phyloP scores from a whole-genome alignment of 352 stramenopile species.

The Pythium aphanidermatum region DNA sequence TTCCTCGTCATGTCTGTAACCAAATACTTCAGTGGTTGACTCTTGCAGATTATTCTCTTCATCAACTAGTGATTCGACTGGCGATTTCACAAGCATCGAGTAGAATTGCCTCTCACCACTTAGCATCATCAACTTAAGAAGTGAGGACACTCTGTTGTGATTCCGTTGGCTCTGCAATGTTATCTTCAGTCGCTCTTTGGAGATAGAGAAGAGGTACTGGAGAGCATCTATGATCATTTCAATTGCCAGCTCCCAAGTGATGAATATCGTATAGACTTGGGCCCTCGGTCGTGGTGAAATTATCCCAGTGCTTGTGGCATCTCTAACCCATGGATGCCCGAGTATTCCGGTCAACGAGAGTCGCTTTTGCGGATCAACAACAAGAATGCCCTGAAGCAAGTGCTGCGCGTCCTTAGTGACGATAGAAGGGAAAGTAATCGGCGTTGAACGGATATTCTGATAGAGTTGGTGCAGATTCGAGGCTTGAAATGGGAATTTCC shows the following conservation, averaged over 20 bases:
- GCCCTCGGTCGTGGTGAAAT: neutral
- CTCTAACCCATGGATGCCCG: conserved; percentile 31
- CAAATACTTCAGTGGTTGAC: no score
- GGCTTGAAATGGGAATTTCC: conserved; percentile 80
- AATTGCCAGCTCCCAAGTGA: conserved; percentile 14
- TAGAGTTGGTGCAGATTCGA: conserved; percentile 42
- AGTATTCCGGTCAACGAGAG: conserved; percentile 28
- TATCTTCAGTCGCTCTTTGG: neutral
- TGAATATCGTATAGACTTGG: conserved; percentile 10
- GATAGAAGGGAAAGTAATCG: conserved; percentile 10
- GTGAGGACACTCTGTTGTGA: conserved; percentile 15
- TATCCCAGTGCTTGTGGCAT: no score
- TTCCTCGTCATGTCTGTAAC: no score
- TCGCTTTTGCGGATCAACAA: conserved; percentile 34
- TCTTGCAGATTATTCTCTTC: no score
- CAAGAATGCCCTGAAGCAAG: conserved; percentile 39
- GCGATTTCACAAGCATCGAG: no score
- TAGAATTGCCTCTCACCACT: conserved; percentile 6
- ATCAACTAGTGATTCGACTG: no score
- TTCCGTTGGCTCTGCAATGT: conserved; percentile 5
- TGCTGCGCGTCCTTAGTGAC: conserved; percentile 35
- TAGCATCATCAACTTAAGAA: conserved; percentile 18
- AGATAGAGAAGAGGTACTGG: conserved; percentile 15
- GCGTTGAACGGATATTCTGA: conserved; percentile 23
- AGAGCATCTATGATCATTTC: conserved; percentile 17